A percentile compares a stretch with the other conserved stretches of the same genome.
phyloP scores from a whole-genome alignment of 2,329 filamentous ascomycete species.

The Hymenoscyphus infarciens region DNA sequence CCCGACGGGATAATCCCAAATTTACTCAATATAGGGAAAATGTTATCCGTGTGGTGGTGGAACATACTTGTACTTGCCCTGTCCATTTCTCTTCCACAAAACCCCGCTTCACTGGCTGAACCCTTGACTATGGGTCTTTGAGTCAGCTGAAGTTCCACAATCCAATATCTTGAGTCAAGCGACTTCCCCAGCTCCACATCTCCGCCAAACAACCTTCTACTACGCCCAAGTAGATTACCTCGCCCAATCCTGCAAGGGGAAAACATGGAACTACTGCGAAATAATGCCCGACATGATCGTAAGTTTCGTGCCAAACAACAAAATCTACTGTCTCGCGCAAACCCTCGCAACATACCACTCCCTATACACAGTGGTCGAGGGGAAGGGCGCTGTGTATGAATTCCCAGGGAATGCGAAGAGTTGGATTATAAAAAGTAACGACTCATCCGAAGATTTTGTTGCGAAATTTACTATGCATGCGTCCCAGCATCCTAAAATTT shows the following conservation, averaged over 20 bases:
- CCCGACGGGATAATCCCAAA: not conserved
- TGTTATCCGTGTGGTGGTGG: not conserved
- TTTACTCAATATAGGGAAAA: not conserved
- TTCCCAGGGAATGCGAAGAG: conserved; percentile 39
- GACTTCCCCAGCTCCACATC: not conserved
- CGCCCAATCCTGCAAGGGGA: conserved; percentile 34
- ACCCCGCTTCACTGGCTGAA: not conserved
- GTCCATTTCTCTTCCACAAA: not conserved
- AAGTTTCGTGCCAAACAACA: conserved; percentile 43
- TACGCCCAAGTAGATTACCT: conserved; percentile 44
- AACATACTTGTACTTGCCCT: not conserved
- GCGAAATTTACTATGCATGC: conserved; percentile 42
- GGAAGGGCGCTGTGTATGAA: conserved; percentile 34
- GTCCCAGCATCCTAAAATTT: conserved; percentile 40
- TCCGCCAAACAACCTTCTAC: conserved; percentile 37
- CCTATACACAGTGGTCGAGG: conserved; percentile 38
- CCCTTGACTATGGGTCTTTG: not conserved
- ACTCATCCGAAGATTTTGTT: conserved; percentile 37
- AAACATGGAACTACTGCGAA: conserved; percentile 43
- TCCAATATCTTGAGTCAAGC: not conserved
- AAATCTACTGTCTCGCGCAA: conserved; percentile 42
- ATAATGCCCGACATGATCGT: conserved; percentile 43
- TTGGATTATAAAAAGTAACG: conserved; percentile 36
- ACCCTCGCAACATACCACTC: conserved; percentile 39
- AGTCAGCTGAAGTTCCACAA: not conserved